Evolutionary conservation across 2,329 filamentous ascomycete species (phyloP), one percentile per base, ranked within the genome.

Genomic region (Aspergillus awamori): DNA sequence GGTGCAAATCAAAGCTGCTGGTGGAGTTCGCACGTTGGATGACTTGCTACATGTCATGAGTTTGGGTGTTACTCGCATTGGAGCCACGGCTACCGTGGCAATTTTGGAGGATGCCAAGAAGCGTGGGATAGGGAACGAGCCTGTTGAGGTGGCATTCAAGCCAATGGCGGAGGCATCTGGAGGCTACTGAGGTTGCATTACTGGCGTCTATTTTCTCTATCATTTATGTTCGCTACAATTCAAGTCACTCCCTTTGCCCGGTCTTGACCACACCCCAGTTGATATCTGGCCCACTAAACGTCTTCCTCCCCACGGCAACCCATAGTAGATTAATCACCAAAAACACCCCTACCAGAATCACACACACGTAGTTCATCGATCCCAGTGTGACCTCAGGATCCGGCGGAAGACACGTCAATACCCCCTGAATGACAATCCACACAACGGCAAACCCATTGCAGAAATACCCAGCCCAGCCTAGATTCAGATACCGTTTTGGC

Each of bases 1-100:
- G 0, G 78, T 87, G 0, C 81, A 84, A 70, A 79, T 87, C 59
- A 87, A 88, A 71, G 85, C 84, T 0, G 84, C 84, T 0, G 84
- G 85, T 0, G 84, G 85, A 1, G 80, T 87, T 4, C 73, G 85
- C 13, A 86, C 83, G 0, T 67, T 88, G 45, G 83, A 87, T 67
- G 83, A 86, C 64, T 63, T 87, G 43, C 67, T 87, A 17, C 78
- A 81, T 60, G 82, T 85, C 8, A 83, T 83, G 78, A 79, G 78
- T 2, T 63, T 86, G 2, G 85, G 86, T 0, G 83, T 85, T 0
- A 83, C 79, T 2, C 75, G 86, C 8, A 81, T 88, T 48, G 85
- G 85, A 0, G 82, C 84, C 0, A 84, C 83, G 0, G 83, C 84
- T 3, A 87, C 84, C 0, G 74, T 78, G 43, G 76, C 77, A 0